Conservation (phyloP, 2,329 filamentous ascomycete genomes). For the Huntiella moniliformis region DNA sequence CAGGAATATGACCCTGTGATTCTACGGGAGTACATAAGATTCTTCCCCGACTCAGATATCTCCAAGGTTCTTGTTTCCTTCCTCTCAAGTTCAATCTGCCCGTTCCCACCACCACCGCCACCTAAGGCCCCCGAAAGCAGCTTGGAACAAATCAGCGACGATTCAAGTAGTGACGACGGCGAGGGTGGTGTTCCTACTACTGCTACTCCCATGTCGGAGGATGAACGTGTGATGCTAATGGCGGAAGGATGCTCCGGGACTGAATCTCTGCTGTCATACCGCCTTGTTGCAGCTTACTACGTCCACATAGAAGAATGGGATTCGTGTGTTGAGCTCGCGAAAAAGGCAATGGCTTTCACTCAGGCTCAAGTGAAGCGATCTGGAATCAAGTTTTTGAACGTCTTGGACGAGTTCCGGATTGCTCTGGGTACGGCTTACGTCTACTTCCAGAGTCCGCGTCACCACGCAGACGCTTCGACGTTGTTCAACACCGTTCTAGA, state of each 20-base stretch:
- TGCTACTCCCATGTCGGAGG: slow-evolving; percentile 44
- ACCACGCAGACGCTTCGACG: slow-evolving; percentile 73
- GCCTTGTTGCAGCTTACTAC: slow-evolving; percentile 70
- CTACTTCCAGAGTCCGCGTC: slow-evolving; percentile 71
- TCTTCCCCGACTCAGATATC: slow-evolving; percentile 72
- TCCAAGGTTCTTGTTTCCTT: slow-evolving; percentile 68
- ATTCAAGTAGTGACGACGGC: slow-evolving; percentile 33
- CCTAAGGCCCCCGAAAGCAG: slow-evolving; percentile 5
- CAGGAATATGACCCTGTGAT: slow-evolving; percentile 59
- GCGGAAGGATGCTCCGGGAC: slow-evolving; percentile 48
- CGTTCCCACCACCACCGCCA: slow-evolving; percentile 39
- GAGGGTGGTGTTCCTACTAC: slow-evolving; percentile 35
- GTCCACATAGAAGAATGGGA: slow-evolving; percentile 72
- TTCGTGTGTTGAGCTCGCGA: slow-evolving; percentile 58
- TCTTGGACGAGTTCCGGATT: slow-evolving; percentile 54
- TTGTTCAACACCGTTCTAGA: slow-evolving; percentile 69
- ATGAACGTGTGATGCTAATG: slow-evolving; percentile 69
- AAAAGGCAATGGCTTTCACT: slow-evolving; percentile 49
- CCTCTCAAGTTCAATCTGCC: slow-evolving; percentile 65
- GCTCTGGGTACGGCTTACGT: slow-evolving; percentile 76
- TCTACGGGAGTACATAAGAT: slow-evolving; percentile 60
- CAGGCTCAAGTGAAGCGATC: slow-evolving; percentile 43
- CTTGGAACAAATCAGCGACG: slow-evolving; percentile 20
- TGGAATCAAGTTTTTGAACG: slow-evolving; percentile 50
- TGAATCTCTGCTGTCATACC: slow-evolving; percentile 63